Evolutionary conservation across 345 rosid species (phyloP), one percentile per base, ranked within the genome.

Genomic region (Acer saccharum): DNA sequence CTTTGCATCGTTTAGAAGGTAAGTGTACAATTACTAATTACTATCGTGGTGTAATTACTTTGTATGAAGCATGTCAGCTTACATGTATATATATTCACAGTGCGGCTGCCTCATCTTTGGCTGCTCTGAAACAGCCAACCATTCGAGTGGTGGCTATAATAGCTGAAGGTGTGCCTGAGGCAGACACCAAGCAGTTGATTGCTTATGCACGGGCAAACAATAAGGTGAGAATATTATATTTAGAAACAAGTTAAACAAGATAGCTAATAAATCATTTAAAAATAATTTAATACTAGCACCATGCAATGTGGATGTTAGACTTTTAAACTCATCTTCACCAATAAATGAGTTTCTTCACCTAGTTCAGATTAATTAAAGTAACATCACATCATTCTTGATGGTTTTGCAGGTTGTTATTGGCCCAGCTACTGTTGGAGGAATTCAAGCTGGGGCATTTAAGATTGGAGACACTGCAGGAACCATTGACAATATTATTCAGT

Each of bases 391-490:
- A 35, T 35, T 35, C 46, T 43, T 71, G 74, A 69, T 83, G 77
- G 50, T 80, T 23, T 62, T 82, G 66, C 84, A 95, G 99, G 99
- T 95, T 90, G 94, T 95, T 78, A 91, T 95, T 72, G 99, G 99
- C 74, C 99, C 99, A 21, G 99, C 99, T 77, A 93, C 99, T 17
- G 99, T 95, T 68, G 99, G 99, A 84, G 99, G 99, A 75, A 81
- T 93, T 81, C 98, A 93, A 88, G 99, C 95, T 80, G 99, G 99
- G 78, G 98, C 99, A 71, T 93, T 95, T 85, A 95, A 93, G 87
- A 95, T 95, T 44, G 99, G 99, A 65, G 99, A 95, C 87, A 95
- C 99, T 85, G 98, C 99, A 52, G 99, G 99, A 84, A 95, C 99
- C 74, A 89, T 93, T 68, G 99, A 93, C 77, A 95, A 95, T 81